Evolutionary conservation across 176 grass and related monocot genomes (phyloP), one percentile per base, ranked within the genome.

Genomic region (Areca catechu): DNA sequence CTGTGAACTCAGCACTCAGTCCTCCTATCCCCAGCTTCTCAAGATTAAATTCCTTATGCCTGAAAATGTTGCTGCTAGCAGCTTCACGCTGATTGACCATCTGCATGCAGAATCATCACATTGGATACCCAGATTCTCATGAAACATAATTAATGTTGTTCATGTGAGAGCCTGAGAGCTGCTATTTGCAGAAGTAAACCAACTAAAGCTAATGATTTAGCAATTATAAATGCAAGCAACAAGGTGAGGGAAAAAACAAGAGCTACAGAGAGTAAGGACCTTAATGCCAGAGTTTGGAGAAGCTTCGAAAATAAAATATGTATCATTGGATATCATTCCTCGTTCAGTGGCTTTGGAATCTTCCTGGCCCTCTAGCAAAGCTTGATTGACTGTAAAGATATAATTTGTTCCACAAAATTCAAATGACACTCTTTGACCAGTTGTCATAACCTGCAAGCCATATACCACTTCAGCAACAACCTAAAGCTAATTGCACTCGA

Each of bases 401-500:
- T 89, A 98, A 28, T 92, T 98, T 71, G 88, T 98, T 67, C 93
- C 93, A 80, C 59, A 88, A 85, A 98, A 92, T 82, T 98, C 93
- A 67, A 92, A 98, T 24, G 84, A 76, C 49, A 82, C 87, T 49
- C 76, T 91, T 98, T 98, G 93, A 59, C 87, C 93, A 54, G 63
- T 49, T 66, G 88, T 92, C 93, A 98, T 60, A 54, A 85, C 76
- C 93, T 98, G 64, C 53, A 51, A 54, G 1, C 34, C 34, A 67
- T 20, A 71, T 22, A 20, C 5, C 24, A 22, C 10, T 43, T 43
- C 9, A 43, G 34, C 7, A 43, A 43, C 9, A 43, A 43, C 34
- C 34, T 43, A 43, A 43, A 43, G 9, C 7, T 12, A 43, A 43
- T 12, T 43, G 1, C 34, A 43, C 6, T 43, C 34, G 0, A 43